phyloP scores from a whole-genome alignment of 1,139 yeast species.

The Protomyces lactucae-debilis region DNA sequence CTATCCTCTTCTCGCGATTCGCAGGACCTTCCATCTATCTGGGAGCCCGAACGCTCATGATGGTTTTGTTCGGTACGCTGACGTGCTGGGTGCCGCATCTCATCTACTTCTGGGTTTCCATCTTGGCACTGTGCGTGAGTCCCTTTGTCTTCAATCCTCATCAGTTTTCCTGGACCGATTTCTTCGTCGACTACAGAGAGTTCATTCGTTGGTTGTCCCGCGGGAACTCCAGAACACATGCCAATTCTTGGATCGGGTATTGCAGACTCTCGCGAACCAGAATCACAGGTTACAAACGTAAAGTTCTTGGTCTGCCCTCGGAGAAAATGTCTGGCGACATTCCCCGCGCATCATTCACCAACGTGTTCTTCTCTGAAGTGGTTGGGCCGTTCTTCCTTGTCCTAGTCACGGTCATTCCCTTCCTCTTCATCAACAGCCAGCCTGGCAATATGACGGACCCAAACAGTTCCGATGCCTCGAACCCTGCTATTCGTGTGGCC shows the following conservation, averaged over 20 bases:
- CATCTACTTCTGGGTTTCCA: slow-evolving; percentile 97
- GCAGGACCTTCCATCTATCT: slow-evolving; percentile 95
- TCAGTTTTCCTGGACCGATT: slow-evolving; percentile 98
- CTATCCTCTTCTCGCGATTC: slow-evolving; percentile 90
- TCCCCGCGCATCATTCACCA: slow-evolving; percentile 86
- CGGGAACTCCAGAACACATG: slow-evolving; percentile 98
- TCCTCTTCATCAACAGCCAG: slow-evolving; percentile 91
- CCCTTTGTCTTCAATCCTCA: slow-evolving; percentile 98
- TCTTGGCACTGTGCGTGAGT: slow-evolving; percentile 81
- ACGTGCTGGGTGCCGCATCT: slow-evolving; percentile 97
- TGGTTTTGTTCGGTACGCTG: slow-evolving; percentile 85
- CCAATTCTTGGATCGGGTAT: slow-evolving; percentile 99
- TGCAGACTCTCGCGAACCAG: slow-evolving; percentile 93
- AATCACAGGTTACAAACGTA: slow-evolving; percentile 96
- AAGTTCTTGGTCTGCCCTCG: slow-evolving; percentile 48
- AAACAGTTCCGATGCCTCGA: slow-evolving; percentile 47
- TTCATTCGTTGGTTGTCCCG: slow-evolving; percentile 97
- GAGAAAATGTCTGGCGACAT: slow-evolving; percentile 95
- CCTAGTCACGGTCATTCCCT: slow-evolving; percentile 87
- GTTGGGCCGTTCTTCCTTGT: slow-evolving; percentile 79
- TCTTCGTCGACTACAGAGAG: slow-evolving; percentile 97
- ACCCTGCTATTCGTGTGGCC: slow-evolving; percentile 77
- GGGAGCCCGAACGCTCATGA: slow-evolving; percentile 88
- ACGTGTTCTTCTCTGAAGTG: slow-evolving; percentile 79
- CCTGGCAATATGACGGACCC: slow-evolving; percentile 53